Percentiles rank a stretch among this genome's conserved stretches.
Evolutionary conservation across 345 rosid species (phyloP).

Genomic region (Linum trigynum): DNA sequence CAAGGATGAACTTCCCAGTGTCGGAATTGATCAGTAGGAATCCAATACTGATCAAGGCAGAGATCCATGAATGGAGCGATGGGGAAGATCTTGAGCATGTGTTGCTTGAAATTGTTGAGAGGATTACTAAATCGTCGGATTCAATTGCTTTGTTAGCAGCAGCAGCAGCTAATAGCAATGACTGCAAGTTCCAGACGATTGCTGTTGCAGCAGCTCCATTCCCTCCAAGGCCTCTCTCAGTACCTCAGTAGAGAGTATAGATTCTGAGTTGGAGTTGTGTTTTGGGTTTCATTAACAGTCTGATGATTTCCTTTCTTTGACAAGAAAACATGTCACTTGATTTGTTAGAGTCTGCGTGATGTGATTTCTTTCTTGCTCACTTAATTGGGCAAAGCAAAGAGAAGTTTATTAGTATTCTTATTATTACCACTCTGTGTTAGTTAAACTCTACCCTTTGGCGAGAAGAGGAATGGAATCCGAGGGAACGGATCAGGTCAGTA

Average conservation of each 20-base stretch:
- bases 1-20: slow-evolving; percentile 20
- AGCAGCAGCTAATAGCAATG: not conserved
- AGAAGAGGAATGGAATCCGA: too few relatives aligned
- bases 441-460: too few relatives aligned
- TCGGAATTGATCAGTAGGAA: slow-evolving; percentile 15
- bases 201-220: not conserved
- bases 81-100: slow-evolving; percentile 13
- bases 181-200: not conserved
- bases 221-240: not conserved
- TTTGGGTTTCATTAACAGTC: not conserved
- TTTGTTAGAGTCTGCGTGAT: too few relatives aligned
- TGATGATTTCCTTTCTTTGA: too few relatives aligned
- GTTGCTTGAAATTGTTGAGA: not conserved
- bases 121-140: too few relatives aligned
- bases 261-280: not conserved
- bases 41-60: slow-evolving; percentile 12
- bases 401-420: too few relatives aligned
- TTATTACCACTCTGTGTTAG: too few relatives aligned
- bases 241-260: not conserved
- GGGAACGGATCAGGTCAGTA: too few relatives aligned
- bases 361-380: too few relatives aligned
- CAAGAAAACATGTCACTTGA: too few relatives aligned
- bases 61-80: slow-evolving; percentile 17
- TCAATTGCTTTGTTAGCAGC: not conserved
- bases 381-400: too few relatives aligned